Conservation (phyloP, 148 eudicot species). For the Rhododendron ovatum region DNA sequence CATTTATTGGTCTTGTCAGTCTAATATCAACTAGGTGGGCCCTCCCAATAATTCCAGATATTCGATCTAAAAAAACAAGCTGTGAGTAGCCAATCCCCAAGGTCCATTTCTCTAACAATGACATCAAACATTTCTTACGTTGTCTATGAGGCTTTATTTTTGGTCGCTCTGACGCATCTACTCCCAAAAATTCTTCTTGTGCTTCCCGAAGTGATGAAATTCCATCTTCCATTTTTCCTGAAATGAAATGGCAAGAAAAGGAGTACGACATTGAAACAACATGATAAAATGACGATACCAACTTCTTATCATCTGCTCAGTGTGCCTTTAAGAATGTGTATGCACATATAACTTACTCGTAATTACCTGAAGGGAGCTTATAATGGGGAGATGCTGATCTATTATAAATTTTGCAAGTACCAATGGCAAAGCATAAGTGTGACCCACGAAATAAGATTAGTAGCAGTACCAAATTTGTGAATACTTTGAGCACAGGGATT, state of each 20-base stretch:
- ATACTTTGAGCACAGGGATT: background rate
- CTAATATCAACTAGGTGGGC: background rate
- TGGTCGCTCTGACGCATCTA: conserved; percentile 15
- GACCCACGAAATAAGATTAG: background rate
- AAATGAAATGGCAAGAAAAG: background rate
- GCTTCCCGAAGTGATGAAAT: conserved; percentile 24
- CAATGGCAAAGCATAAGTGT: background rate
- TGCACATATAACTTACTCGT: background rate
- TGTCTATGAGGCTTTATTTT: conserved; percentile 38
- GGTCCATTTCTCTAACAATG: background rate
- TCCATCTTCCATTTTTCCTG: conserved; percentile 37
- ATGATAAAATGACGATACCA: background rate
- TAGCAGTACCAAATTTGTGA: background rate
- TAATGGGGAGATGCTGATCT: background rate
- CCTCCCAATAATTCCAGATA: background rate
- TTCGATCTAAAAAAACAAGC: background rate
- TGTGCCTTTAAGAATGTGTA: background rate
- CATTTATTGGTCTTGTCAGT: background rate
- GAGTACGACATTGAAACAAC: background rate
- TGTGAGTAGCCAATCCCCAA: background rate
- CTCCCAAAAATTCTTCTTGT: conserved; percentile 17
- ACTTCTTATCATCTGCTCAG: background rate
- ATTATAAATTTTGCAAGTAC: background rate
- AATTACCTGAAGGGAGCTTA: background rate
- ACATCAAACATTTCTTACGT: conserved; percentile 42